These are phyloP conservation scores for Penicillium sp. DNA, from an alignment of 2,329 filamentous ascomycete genomes.

Conservation along the genomic window DNA sequence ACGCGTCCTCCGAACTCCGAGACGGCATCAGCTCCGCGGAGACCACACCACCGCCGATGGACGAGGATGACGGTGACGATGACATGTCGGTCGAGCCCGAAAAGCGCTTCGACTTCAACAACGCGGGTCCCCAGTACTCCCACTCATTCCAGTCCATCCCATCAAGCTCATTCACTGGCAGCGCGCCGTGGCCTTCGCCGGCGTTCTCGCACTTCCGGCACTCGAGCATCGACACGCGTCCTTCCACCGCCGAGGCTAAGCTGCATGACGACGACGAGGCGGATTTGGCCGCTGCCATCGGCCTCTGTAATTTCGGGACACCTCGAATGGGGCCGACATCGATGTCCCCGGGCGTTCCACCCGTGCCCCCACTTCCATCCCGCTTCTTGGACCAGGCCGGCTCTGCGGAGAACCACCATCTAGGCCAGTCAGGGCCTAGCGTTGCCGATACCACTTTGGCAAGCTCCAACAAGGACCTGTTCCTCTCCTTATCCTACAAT, in stretches of 20 bases:
- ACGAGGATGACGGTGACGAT: constrained; percentile 56
- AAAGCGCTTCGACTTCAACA: constrained; percentile 62
- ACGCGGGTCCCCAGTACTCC: constrained; percentile 59
- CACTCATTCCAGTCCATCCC: constrained; percentile 79
- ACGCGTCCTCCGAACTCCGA: constrained; percentile 76
- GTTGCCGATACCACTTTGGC: constrained; percentile 37
- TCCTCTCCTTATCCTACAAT: constrained; percentile 49
- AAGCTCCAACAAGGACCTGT: constrained; percentile 45
- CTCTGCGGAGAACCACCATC: constrained; percentile 59
- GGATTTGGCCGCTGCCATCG: constrained; percentile 86
- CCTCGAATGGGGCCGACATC: constrained; percentile 68
- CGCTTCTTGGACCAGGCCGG: constrained; percentile 71
- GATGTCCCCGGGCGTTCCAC: constrained; percentile 75
- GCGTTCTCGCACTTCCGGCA: constrained; percentile 67
- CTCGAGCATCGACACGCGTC: constrained; percentile 75
- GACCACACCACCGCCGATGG: constrained; percentile 85
- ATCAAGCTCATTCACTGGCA: constrained; percentile 61
- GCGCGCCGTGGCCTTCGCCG: constrained; percentile 54
- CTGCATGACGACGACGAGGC: constrained; percentile 79
- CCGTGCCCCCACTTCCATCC: constrained; percentile 83
- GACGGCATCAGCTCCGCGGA: constrained; percentile 83
- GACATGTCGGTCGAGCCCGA: constrained; percentile 55
- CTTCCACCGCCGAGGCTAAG: constrained; percentile 78
- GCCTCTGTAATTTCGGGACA: constrained; percentile 86
- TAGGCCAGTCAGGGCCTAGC: constrained; percentile 52